phyloP scores from a whole-genome alignment of 768 basidiomycete genomes.

The Mycena leptocephala region DNA sequence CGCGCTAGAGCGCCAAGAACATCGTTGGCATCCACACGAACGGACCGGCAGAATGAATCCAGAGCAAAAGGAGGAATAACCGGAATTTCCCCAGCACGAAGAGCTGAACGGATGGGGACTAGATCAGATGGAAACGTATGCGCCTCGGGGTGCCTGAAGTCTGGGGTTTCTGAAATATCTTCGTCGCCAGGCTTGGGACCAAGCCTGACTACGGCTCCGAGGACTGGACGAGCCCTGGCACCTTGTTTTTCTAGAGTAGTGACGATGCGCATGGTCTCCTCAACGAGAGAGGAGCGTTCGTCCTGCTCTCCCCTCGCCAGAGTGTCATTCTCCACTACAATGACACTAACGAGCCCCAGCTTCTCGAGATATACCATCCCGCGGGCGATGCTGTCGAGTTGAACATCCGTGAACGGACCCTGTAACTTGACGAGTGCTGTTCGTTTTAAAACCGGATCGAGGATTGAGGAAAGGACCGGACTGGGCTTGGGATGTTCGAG shows the following conservation, averaged over 20 bases:
- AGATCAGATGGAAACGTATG: constrained; percentile 89
- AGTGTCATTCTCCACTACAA: constrained; percentile 93
- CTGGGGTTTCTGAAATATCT: constrained; percentile 47
- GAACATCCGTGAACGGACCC: constrained; percentile 94
- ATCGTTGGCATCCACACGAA: constrained; percentile 90
- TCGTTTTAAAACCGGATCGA: constrained; percentile 88
- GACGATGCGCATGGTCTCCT: constrained; percentile 91
- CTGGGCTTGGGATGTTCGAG: constrained; percentile 60
- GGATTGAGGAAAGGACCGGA: constrained; percentile 78
- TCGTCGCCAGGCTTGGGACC: constrained; percentile 79
- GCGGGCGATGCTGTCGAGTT: constrained; percentile 93
- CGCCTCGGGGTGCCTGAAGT: constrained; percentile 73
- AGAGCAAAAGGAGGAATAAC: constrained; percentile 95
- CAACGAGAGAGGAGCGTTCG: constrained; percentile 76
- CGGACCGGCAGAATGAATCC: constrained; percentile 91
- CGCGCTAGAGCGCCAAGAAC: constrained; percentile 90
- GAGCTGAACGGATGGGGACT: constrained; percentile 88
- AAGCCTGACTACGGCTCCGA: constrained; percentile 88
- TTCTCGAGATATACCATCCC: constrained; percentile 97
- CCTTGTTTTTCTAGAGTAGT: constrained; percentile 88
- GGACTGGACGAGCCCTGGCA: constrained; percentile 89
- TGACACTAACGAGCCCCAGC: constrained; percentile 95
- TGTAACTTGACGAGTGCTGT: constrained; percentile 98
- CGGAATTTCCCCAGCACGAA: constrained; percentile 95
- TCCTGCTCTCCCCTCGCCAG: constrained; percentile 78